These are phyloP conservation scores for Mallotus japonicus DNA, from an alignment of 441 rosid genomes.

Conservation along the genomic window DNA sequence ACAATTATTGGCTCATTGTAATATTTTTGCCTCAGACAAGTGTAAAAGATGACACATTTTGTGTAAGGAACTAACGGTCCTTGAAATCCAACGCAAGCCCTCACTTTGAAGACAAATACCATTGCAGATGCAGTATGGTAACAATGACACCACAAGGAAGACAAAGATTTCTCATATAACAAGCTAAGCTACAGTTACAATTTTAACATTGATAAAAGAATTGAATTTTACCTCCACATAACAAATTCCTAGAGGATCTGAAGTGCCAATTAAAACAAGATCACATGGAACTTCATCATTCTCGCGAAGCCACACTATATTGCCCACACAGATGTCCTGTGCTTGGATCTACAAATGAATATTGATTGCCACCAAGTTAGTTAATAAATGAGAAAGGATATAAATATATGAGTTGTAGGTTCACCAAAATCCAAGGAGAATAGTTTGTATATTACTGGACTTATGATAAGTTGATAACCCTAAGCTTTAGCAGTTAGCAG, in stretches of 20 bases:
- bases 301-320: constrained; percentile 98
- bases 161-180: neutral
- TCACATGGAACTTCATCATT: constrained; percentile 99
- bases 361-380: constrained; percentile 17
- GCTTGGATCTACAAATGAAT: constrained; percentile 71
- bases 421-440: no score
- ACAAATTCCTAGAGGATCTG: constrained; percentile 92
- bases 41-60: neutral
- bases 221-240: constrained; percentile 71
- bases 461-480: neutral
- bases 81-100: neutral
- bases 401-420: neutral
- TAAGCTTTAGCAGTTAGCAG: neutral
- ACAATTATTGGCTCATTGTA: neutral
- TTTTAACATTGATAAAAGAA: constrained; percentile 2
- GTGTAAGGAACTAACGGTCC: neutral
- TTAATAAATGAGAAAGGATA: neutral
- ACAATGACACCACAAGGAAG: neutral
- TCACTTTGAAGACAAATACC: neutral
- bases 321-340: constrained; percentile 86
- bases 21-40: constrained; percentile 8
- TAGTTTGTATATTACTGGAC: no score
- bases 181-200: constrained; percentile 5
- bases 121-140: neutral
- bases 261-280: constrained; percentile 91